Conservation (phyloP, 2,329 filamentous ascomycete species). For the Aureobasidium sp. region DNA sequence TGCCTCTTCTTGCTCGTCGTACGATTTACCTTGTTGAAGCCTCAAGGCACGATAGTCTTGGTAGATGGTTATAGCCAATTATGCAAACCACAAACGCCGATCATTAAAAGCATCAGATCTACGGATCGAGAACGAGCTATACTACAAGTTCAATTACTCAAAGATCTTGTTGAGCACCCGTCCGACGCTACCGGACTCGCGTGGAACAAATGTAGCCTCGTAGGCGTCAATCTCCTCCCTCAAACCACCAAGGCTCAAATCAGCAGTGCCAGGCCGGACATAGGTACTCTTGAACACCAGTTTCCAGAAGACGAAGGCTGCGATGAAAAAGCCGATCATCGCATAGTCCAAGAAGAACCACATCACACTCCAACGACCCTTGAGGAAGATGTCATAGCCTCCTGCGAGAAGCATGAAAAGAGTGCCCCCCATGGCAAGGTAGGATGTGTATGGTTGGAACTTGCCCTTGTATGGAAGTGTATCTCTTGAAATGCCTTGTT, state of each 20-base stretch:
- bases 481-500: slow-evolving; percentile 43
- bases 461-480: slow-evolving; percentile 43
- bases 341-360: slow-evolving; percentile 10
- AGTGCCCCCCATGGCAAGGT: slow-evolving; percentile 20
- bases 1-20: too few relatives aligned
- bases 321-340: slow-evolving; percentile 5
- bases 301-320: slow-evolving; percentile 4
- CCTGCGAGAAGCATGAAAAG: slow-evolving; percentile 38
- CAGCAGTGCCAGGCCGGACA: slow-evolving; percentile 15
- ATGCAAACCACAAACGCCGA: too few relatives aligned
- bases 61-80: not conserved
- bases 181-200: not conserved
- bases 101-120: not conserved
- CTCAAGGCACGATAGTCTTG: too few relatives aligned
- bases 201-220: not conserved
- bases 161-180: not conserved
- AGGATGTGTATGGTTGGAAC: slow-evolving; percentile 51
- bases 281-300: slow-evolving; percentile 5
- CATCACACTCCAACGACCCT: slow-evolving; percentile 6
- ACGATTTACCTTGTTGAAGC: too few relatives aligned
- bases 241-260: slow-evolving; percentile 17
- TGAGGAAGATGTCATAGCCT: slow-evolving; percentile 39
- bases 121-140: not conserved
- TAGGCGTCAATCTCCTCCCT: slow-evolving; percentile 18
- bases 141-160: not conserved